Percentiles rank a stretch among this genome's conserved stretches.
Evolutionary conservation across 257 asterid species (phyloP).

Genomic region (Apocynum venetum): DNA sequence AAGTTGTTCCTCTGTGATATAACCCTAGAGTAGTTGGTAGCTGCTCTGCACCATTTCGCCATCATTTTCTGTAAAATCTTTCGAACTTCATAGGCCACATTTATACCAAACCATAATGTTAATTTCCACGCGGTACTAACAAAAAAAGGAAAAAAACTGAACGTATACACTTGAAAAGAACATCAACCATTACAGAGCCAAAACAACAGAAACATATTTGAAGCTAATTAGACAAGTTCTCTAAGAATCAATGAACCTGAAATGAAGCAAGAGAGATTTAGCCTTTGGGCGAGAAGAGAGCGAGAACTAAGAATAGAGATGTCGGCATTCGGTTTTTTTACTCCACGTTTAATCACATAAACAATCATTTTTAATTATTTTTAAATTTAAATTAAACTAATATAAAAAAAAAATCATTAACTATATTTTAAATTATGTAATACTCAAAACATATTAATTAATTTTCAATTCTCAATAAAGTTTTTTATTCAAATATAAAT

Average conservation of each 20-base stretch:
- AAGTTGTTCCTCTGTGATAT: slow-evolving; percentile 25
- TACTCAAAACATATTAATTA: no score
- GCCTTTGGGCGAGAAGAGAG: no score
- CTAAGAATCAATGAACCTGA: background rate
- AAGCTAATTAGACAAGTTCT: background rate
- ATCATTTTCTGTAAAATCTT: slow-evolving; percentile 35
- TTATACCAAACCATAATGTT: background rate
- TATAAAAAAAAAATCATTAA: no score
- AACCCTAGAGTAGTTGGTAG: slow-evolving; percentile 35
- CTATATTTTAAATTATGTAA: no score
- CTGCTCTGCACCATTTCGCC: slow-evolving; percentile 57
- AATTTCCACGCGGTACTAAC: background rate
- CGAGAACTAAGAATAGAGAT: no score
- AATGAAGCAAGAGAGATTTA: background rate
- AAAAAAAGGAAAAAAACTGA: background rate
- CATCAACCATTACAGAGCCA: background rate
- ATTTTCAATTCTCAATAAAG: no score
- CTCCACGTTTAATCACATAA: no score
- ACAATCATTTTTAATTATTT: no score
- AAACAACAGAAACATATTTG: background rate
- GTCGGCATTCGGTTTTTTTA: no score
- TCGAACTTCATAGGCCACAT: background rate
- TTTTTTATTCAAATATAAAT: no score
- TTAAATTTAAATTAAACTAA: no score
- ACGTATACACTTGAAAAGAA: background rate